phyloP scores from a whole-genome alignment of 495 filamentous ascomycete species.

The Cetradonia linearis region DNA sequence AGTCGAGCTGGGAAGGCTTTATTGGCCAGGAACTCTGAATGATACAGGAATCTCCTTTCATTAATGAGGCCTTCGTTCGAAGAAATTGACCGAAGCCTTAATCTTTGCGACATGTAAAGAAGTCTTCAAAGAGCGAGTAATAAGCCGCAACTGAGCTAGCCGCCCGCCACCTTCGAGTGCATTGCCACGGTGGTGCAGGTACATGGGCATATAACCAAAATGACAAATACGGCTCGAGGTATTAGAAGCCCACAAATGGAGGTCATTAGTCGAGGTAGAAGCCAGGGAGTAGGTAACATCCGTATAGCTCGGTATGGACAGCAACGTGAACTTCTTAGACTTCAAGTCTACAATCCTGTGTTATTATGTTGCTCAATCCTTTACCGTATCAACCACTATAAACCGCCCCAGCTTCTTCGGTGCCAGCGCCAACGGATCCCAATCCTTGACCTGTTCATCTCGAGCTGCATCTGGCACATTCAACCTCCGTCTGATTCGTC shows the following conservation, averaged over 20 bases:
- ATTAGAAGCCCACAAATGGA: background rate
- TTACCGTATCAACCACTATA: slow-evolving; percentile 65
- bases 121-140: background rate
- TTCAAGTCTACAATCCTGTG: background rate
- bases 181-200: background rate
- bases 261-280: background rate
- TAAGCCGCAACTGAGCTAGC: background rate
- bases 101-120: background rate
- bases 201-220: background rate
- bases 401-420: slow-evolving; percentile 58
- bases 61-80: background rate
- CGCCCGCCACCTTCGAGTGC: background rate
- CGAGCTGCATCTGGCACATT: slow-evolving; percentile 11
- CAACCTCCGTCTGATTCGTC: slow-evolving; percentile 35
- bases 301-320: background rate
- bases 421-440: slow-evolving; percentile 53
- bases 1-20: slow-evolving; percentile 72
- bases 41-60: background rate
- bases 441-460: slow-evolving; percentile 6
- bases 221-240: background rate
- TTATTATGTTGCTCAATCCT: slow-evolving; percentile 12
- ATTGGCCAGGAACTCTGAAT: slow-evolving; percentile 39
- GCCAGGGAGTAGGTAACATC: background rate
- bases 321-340: background rate
- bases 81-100: background rate